These are phyloP conservation scores for Penicillium digitatum DNA, from an alignment of 2,329 filamentous ascomycete genomes.

Conservation along the genomic window DNA sequence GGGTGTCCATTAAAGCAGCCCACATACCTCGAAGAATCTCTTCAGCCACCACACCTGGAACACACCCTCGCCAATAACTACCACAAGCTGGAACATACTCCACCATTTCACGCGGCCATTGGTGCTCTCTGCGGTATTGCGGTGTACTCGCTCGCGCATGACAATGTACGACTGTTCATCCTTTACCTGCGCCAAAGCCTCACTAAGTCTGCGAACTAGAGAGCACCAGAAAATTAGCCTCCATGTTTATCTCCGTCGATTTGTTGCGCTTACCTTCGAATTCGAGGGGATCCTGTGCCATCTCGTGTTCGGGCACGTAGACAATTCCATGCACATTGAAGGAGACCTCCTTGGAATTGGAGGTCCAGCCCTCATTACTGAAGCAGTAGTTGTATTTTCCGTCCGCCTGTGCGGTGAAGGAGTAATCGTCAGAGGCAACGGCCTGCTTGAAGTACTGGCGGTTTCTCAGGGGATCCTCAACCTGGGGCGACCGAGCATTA, in stretches of 20 bases:
- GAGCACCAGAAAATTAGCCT: conserved; percentile 3
- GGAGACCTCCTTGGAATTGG: conserved; percentile 93
- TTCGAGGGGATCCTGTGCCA: conserved; percentile 82
- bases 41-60: conserved; percentile 99
- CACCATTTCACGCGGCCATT: conserved; percentile 98
- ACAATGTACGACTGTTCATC: conserved; percentile 98
- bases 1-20: background rate
- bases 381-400: conserved; percentile 97
- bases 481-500: conserved; percentile 45
- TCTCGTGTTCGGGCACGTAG: conserved; percentile 86
- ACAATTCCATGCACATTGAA: conserved; percentile 99
- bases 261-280: conserved; percentile 64
- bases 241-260: background rate
- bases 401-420: conserved; percentile 78
- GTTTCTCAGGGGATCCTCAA: conserved; percentile 71
- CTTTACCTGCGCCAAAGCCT: conserved; percentile 86
- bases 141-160: conserved; percentile 87
- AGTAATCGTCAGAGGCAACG: conserved; percentile 86
- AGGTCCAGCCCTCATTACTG: conserved; percentile 97
- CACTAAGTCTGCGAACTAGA: conserved; percentile 74
- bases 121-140: conserved; percentile 98
- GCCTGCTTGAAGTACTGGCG: conserved; percentile 77
- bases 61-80: conserved; percentile 84
- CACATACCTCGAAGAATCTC: conserved; percentile 81
- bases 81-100: conserved; percentile 91